Base-by-base conservation (phyloP, 31 red algal species). In the Asparagopsis taxiformis region DNA sequence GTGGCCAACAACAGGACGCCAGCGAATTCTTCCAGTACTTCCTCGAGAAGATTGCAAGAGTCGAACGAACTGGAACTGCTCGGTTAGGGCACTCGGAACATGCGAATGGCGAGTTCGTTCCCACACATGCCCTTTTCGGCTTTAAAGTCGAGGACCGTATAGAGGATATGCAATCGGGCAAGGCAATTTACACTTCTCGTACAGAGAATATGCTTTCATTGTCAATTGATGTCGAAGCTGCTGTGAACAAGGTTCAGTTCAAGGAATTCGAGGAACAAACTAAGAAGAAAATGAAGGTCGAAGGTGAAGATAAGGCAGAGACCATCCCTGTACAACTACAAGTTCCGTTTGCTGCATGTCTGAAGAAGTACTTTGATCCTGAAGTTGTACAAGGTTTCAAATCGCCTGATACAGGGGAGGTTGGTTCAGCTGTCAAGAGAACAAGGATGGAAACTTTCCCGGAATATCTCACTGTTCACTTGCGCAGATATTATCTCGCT, bases 11-110 rank as follows among this genome's bases (percentile, higher is more conserved):
- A 66, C 95, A 98, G 64, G 95, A 98, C 59, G 95, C 95, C 17
- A 68, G 67, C 25, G 95, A 98, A 64, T 98, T 98, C 54, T 82
- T 91, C 23, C 84, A 98, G 69, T 71, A 89, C 63, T 74, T 98
- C 16, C 73, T 98, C 19, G 84, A 87, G 10, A 74, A 72, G 59
- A 59, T 93, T 29, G 70, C 62, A 28, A 67, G 68, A 17, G 90
- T 81, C 2, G 90, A 93, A 55, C 65, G 65, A 33, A 46, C 39
- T 54, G 81, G 81, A 66, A 72, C 25, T 32, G 59, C 31, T 19
- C 65, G 68, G 30, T 32, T 78, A 48, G 26, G 28, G 11, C 26
- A 17, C 54, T 31, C 29, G n/a, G 3, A 61, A 13, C 50, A 58
- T 23, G 59, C 9, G 19, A 22, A 28, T 59, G 61, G 52, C 34